phyloP scores from a whole-genome alignment of 129 eudicot genomes.

The Glebionis coronaria region DNA sequence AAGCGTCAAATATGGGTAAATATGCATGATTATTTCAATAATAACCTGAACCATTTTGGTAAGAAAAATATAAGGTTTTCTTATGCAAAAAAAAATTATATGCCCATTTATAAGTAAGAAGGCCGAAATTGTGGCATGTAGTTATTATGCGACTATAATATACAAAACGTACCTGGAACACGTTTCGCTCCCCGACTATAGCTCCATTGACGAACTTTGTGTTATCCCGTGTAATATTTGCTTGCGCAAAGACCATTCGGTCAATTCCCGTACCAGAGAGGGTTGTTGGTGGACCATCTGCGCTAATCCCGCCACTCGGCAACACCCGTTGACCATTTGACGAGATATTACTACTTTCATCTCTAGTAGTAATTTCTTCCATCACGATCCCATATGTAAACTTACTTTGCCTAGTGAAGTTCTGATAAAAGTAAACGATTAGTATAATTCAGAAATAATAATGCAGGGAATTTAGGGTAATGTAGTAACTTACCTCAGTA shows the following conservation, averaged over 20 bases:
- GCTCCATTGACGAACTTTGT: slow-evolving; percentile 89
- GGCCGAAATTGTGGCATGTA: too few species aligned
- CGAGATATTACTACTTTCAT: slow-evolving; percentile 86
- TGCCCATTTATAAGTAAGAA: too few species aligned
- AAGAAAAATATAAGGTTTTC: too few species aligned
- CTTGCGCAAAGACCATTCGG: slow-evolving; percentile 84
- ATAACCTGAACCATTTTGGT: too few species aligned
- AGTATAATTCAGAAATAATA: not conserved
- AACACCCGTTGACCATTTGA: slow-evolving; percentile 67
- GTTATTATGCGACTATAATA: not conserved
- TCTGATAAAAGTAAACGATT: slow-evolving; percentile 34
- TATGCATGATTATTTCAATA: too few species aligned
- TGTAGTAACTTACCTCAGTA: slow-evolving; percentile 65
- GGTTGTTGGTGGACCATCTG: slow-evolving; percentile 95
- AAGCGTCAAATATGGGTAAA: too few species aligned
- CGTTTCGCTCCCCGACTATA: slow-evolving; percentile 86
- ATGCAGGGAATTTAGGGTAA: not conserved
- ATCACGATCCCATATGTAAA: slow-evolving; percentile 85
- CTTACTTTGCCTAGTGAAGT: slow-evolving; percentile 93
- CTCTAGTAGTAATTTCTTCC: slow-evolving; percentile 95
- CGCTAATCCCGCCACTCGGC: slow-evolving; percentile 79
- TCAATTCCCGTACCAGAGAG: slow-evolving; percentile 90
- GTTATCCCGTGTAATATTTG: slow-evolving; percentile 88
- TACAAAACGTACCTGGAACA: slow-evolving; percentile 70
- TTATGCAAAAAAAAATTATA: too few species aligned